A percentile compares a stretch with the other conserved stretches of the same genome.
Conservation (phyloP, 176 grass and related monocot species). For the Urochloa ruziziensis region DNA sequence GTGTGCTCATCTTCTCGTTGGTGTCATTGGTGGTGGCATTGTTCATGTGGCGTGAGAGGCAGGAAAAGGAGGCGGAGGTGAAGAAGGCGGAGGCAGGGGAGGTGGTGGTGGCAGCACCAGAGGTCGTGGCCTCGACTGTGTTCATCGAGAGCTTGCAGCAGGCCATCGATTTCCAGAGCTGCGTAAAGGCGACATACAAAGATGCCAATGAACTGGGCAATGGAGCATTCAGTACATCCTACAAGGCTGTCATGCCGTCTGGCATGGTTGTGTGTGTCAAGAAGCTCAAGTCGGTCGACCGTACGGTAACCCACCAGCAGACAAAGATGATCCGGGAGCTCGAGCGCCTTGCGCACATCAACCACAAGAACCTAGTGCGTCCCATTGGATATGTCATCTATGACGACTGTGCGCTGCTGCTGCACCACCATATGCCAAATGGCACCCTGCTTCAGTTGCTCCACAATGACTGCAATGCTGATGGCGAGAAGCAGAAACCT, state of each 20-base stretch:
- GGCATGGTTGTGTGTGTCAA: slow-evolving; percentile 82
- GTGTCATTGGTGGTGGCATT: slow-evolving; percentile 73
- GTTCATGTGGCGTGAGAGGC: slow-evolving; percentile 92
- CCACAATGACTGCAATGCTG: slow-evolving; percentile 22
- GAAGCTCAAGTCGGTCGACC: slow-evolving; percentile 84
- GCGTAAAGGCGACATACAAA: slow-evolving; percentile 69
- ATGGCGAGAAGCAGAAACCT: slow-evolving; percentile 30
- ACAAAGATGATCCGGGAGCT: slow-evolving; percentile 94
- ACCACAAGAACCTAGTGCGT: slow-evolving; percentile 76
- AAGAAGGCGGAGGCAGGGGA: slow-evolving; percentile 55
- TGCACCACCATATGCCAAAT: slow-evolving; percentile 78
- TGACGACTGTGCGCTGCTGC: slow-evolving; percentile 65
- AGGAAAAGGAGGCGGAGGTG: slow-evolving; percentile 79
- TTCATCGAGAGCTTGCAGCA: slow-evolving; percentile 85
- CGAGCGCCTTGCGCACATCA: slow-evolving; percentile 64
- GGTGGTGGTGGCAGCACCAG: slow-evolving; percentile 40
- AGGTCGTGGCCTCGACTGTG: slow-evolving; percentile 59
- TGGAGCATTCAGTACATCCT: slow-evolving; percentile 73
- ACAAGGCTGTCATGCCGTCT: slow-evolving; percentile 89
- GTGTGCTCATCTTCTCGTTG: slow-evolving; percentile 66
- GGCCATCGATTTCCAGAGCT: slow-evolving; percentile 84
- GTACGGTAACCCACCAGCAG: slow-evolving; percentile 62
- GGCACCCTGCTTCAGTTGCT: slow-evolving; percentile 76
- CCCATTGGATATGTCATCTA: slow-evolving; percentile 91
- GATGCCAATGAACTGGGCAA: slow-evolving; percentile 59